A percentile compares a stretch with the other conserved stretches of the same genome.
Conservation (phyloP, 306 rosid genomes). For the Calophaca sinica region DNA sequence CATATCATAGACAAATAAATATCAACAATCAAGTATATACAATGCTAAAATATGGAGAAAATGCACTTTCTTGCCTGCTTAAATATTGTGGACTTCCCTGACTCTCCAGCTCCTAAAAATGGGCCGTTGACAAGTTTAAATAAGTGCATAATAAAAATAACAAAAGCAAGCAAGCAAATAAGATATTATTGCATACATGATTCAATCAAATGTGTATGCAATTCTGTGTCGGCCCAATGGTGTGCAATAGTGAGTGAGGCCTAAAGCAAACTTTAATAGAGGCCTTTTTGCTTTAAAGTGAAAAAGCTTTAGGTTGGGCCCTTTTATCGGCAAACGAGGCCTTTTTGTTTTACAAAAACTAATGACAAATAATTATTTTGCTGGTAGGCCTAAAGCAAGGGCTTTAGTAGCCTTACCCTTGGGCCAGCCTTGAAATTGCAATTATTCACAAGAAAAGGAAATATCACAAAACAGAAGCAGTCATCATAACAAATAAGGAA, state of each 20-base stretch:
- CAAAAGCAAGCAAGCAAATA: background rate
- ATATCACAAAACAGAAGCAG: conserved; percentile 4
- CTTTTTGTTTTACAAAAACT: no score
- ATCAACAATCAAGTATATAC: conserved; percentile 31
- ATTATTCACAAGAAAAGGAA: background rate
- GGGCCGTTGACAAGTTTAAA: conserved; percentile 19
- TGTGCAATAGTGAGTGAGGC: no score
- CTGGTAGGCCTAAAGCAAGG: no score
- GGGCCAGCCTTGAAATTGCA: background rate
- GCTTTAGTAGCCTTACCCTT: no score
- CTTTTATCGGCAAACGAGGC: no score
- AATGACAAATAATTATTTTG: no score
- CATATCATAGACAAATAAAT: conserved; percentile 39
- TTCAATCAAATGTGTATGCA: background rate
- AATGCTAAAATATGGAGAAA: conserved; percentile 29
- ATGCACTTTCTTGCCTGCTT: conserved; percentile 74
- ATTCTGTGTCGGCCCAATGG: no score
- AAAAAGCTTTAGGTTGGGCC: no score
- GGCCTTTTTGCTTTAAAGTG: no score
- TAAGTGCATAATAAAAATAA: conserved; percentile 18
- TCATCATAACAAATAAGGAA: background rate
- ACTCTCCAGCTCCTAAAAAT: conserved; percentile 86
- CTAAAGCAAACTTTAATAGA: no score
- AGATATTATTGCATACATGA: conserved; percentile 17
- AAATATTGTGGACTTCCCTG: conserved; percentile 95